Evolutionary conservation across 176 grass and related monocot species (phyloP).

Genomic region (Sorghum bicolor): Sorghum_bicolor_NCBIv3 NC_012872.2:50684501-50685000

Average conservation of each 20-base stretch:
- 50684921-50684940: conserved; percentile 42
- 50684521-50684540: not conserved
- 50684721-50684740: conserved; percentile 56
- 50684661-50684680: conserved; percentile 50
- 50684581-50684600: conserved; percentile 33
- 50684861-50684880: conserved; percentile 42
- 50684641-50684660: conserved; percentile 56
- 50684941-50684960: not conserved
- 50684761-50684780: conserved; percentile 56
- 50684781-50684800: conserved; percentile 52
- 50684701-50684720: conserved; percentile 70
- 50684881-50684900: conserved; percentile 44
- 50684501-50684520: not conserved
- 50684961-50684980: not conserved
- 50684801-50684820: conserved; percentile 72
- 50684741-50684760: conserved; percentile 77
- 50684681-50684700: conserved; percentile 48
- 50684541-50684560: not conserved
- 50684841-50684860: conserved; percentile 48
- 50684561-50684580: conserved; percentile 4
- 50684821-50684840: conserved; percentile 43
- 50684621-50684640: conserved; percentile 37
- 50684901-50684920: conserved; percentile 65
- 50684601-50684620: conserved; percentile 84
- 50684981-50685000: conserved; percentile 15